These are phyloP conservation scores for Parascedosporium putredinis DNA, from an alignment of 2,329 filamentous ascomycete genomes.

Conservation along the genomic window DNA sequence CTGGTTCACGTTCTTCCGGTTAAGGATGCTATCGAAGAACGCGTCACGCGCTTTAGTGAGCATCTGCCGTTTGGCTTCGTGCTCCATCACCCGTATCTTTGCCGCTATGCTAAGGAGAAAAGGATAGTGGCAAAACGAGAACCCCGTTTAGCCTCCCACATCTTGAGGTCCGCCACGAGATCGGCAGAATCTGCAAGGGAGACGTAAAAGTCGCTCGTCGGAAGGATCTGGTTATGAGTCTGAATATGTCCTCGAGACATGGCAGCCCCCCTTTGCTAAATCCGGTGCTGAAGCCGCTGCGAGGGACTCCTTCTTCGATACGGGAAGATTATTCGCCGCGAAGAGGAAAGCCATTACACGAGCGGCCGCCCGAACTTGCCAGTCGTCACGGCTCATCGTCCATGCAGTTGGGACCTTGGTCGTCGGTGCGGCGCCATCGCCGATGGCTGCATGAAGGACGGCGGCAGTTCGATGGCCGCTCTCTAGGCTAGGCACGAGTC, in stretches of 20 bases:
- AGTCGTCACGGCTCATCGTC: constrained; percentile 67
- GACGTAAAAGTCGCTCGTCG: constrained; percentile 81
- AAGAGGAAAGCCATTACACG: constrained; percentile 74
- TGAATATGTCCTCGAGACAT: constrained; percentile 19
- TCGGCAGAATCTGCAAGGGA: constrained; percentile 80
- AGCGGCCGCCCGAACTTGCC: constrained; percentile 76
- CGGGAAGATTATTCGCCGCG: constrained; percentile 58
- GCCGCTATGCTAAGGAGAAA: constrained; percentile 87
- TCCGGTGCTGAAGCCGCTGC: neutral
- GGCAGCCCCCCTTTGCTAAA: constrained; percentile 18
- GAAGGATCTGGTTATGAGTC: constrained; percentile 51
- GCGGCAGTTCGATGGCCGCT: constrained; percentile 51
- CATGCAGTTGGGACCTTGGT: constrained; percentile 41
- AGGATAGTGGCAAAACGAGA: constrained; percentile 85
- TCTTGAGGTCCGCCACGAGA: constrained; percentile 74
- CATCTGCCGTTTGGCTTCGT: constrained; percentile 85
- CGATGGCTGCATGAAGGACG: constrained; percentile 69
- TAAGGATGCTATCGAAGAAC: constrained; percentile 83
- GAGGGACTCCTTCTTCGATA: constrained; percentile 21
- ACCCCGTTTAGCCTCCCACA: constrained; percentile 71
- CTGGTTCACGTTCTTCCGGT: constrained; percentile 61
- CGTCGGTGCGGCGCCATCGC: constrained; percentile 15
- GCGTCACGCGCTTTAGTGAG: constrained; percentile 77
- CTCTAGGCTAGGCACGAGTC: constrained; percentile 63
- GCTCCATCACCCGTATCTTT: constrained; percentile 82